Conservation (phyloP, 805 yeast species). For the Candida gorgasii region DNA sequence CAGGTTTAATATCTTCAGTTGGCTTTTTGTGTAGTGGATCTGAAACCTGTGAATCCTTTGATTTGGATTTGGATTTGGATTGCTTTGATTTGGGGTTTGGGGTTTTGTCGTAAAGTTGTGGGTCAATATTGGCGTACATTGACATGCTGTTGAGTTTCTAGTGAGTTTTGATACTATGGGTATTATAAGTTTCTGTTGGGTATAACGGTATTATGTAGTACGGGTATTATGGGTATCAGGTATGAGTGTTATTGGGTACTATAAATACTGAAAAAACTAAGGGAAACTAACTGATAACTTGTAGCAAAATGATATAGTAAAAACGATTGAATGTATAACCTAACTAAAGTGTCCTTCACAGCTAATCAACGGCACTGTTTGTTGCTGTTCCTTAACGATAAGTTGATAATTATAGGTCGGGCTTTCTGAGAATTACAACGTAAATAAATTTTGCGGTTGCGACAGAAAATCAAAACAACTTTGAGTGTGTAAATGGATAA, state of each 20-base stretch:
- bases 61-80: conserved; percentile 10
- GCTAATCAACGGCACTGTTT: too few relatives aligned
- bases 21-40: too few relatives aligned
- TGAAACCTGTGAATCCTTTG: conserved; percentile 7
- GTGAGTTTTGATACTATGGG: not conserved
- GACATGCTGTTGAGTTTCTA: too few relatives aligned
- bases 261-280: too few relatives aligned
- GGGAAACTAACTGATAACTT: too few relatives aligned
- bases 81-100: conserved; percentile 6
- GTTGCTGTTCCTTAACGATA: too few relatives aligned
- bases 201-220: not conserved
- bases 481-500: not conserved
- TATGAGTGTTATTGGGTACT: not conserved
- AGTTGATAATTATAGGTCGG: too few relatives aligned
- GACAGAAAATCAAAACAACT: conserved; percentile 5
- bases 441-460: conserved; percentile 2
- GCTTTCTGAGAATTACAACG: too few relatives aligned
- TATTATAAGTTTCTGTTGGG: not conserved
- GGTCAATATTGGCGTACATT: conserved; percentile 28
- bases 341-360: too few relatives aligned
- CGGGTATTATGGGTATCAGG: not conserved
- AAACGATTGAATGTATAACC: too few relatives aligned
- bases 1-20: not conserved
- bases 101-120: conserved; percentile 27
- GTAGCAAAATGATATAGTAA: too few relatives aligned